Evolutionary conservation across 495 filamentous ascomycete genomes (phyloP), one percentile per base, ranked within the genome.

Genomic region (Staphylotrichum longicolle): DNA sequence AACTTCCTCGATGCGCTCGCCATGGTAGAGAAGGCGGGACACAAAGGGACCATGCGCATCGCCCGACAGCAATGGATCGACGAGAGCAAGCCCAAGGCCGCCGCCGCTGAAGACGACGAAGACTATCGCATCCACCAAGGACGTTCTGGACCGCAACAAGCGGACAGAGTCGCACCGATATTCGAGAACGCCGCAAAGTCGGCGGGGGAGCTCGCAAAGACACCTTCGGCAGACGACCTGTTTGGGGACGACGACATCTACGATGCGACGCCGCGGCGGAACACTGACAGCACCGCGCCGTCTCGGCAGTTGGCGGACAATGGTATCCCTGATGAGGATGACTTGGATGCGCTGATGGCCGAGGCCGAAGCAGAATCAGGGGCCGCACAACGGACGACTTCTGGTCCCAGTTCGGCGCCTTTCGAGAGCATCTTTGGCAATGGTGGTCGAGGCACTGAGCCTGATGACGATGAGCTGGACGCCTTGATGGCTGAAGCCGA

Each of bases 21-120:
- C 39, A 97, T 97, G 74, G 91, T 97, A 7, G 95, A 99, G 74
- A 97, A 96, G 74, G 76, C 91, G 4, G 94, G 94, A 2, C 94
- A 98, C 72, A 89, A 86, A 42, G 90, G 90, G 57, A 81, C 82
- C 10, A 87, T 91, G 81, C 81, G 88, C 58, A 84, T 83, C 66
- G 86, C 87, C 68, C 72, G 82, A 34, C 66, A 75, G 45, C 71
- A 76, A 54, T 98, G 93, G 93, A 95, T 98, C 58, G 83, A 92
- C 63, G 91, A 96, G 70, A 83, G 78, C 37, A 88, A 74, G 62
- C 77, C 78, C 1, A 85, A 77, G 33, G 68, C 79, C 3, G 63
- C 75, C 6, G 74, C 77, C 4, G 75, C 81, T 1, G 82, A 87
- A 1, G 77, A 75, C 0, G 80, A 83, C 2, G 70, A 70, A 3